phyloP scores from a whole-genome alignment of 2,329 filamentous ascomycete species.

The Trichoderma sp. region DNA sequence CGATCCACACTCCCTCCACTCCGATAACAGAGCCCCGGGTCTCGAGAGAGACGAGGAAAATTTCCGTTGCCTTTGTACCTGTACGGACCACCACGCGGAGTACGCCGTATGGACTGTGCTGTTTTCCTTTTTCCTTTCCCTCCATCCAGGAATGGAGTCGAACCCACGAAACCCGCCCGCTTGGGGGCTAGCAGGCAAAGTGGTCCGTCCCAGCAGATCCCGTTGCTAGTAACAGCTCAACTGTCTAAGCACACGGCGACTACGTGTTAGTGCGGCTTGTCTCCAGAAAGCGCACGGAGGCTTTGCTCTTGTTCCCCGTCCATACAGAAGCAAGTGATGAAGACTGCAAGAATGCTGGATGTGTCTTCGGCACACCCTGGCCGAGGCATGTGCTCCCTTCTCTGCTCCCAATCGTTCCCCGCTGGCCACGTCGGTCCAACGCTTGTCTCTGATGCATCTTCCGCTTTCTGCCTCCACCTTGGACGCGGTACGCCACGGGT shows the following conservation, averaged over 20 bases:
- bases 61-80: not conserved
- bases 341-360: not conserved
- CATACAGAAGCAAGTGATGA: not conserved
- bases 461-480: not conserved
- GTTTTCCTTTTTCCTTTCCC: not conserved
- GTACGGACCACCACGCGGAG: not conserved
- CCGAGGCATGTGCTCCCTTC: slow-evolving; percentile 9
- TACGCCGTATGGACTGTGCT: not conserved
- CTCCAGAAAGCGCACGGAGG: not conserved
- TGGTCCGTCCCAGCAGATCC: slow-evolving; percentile 18
- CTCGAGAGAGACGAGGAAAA: not conserved
- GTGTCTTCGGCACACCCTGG: not conserved
- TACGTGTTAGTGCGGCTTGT: slow-evolving; percentile 11
- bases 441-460: slow-evolving; percentile 4
- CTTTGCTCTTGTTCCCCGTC: not conserved
- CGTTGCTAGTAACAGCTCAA: slow-evolving; percentile 6
- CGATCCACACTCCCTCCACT: slow-evolving; percentile 14
- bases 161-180: not conserved
- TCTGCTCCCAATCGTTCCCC: slow-evolving; percentile 12
- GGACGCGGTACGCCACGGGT: not conserved
- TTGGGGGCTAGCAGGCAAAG: slow-evolving; percentile 6
- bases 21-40: not conserved
- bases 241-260: slow-evolving; percentile 11
- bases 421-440: slow-evolving; percentile 15
- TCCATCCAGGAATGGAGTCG: not conserved